Percentiles rank a stretch among this genome's conserved stretches.
These are phyloP conservation scores for Phaeosphaeriaceae sp. DNA, from an alignment of 2,329 filamentous ascomycete genomes.

Conservation along the genomic window DNA sequence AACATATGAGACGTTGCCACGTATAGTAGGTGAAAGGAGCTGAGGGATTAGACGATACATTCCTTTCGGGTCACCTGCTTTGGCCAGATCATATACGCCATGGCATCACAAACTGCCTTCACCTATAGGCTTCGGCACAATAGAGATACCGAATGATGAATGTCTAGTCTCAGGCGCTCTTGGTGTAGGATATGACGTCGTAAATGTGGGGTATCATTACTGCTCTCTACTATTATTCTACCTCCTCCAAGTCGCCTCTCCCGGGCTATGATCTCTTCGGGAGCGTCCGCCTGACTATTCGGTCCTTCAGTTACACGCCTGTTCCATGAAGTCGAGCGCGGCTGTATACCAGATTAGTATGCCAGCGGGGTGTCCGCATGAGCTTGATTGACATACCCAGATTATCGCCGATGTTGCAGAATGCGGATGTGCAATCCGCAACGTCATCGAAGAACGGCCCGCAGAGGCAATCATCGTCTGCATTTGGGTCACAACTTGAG, in stretches of 20 bases:
- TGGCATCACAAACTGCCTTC: not conserved
- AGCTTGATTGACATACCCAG: conserved; percentile 31
- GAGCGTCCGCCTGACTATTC: not conserved
- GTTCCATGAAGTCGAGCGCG: conserved; percentile 19
- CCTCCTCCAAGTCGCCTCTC: not conserved
- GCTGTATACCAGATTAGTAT: conserved; percentile 10
- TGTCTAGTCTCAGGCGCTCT: not conserved
- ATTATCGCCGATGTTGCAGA: conserved; percentile 40
- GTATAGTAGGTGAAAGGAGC: no score
- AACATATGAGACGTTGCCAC: not conserved
- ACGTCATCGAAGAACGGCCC: conserved; percentile 43
- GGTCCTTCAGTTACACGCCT: conserved; percentile 4
- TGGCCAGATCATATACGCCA: not conserved
- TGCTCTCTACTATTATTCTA: not conserved
- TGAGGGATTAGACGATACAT: no score
- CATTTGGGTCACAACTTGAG: conserved; percentile 40
- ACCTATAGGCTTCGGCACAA: not conserved
- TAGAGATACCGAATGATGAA: not conserved
- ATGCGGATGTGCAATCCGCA: conserved; percentile 33
- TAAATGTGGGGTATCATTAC: conserved; percentile 1
- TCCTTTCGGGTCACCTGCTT: not conserved
- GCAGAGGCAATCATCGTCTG: conserved; percentile 40
- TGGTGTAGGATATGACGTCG: not conserved
- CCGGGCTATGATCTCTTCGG: not conserved
- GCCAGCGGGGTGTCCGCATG: not conserved